Evolutionary conservation across 2,329 filamentous ascomycete species (phyloP), one percentile per base, ranked within the genome.

Genomic region (Paecilomyces variotii): DNA sequence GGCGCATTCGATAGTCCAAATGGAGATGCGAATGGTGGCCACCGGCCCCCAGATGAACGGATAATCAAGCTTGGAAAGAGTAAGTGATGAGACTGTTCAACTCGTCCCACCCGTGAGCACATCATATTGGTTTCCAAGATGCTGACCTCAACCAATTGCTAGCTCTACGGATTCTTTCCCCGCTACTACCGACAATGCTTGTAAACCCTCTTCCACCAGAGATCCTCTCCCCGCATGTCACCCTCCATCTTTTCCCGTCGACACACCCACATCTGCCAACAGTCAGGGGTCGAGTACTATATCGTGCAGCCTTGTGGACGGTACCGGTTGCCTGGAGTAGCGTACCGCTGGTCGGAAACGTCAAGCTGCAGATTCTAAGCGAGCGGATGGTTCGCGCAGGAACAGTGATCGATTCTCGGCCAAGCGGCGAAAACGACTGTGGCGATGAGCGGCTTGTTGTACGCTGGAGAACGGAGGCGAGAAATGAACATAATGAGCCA

Each of bases 281-380:
- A n/a, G 94, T 97, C 49, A 90, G 90, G 28, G 94, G 94, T 56
- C 86, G 89, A 53, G 88, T 97, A 35, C 88, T 91, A 54, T 99
- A 99, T 73, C 89, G 89, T 35, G 93, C 94, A 19, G 94, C 94
- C 2, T 80, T 99, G 39, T 97, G 92, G 92, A 97, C 94, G 0
- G 91, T 92, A 0, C 94, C 94, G 0, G 88, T 99, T 56, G 93
- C 92, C 30, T 99, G 94, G 94, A 95, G 95, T 68, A 86, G 90
- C 28, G 83, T 99, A 0, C 94, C 94, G 2, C 84, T 97, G 24
- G 83, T 97, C 32, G 92, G 93, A 64, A 96, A 96, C 68, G 90
- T 97, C 52, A 87, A 86, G 65, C 83, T 99, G 10, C 86, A 90
- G 66, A 94, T 99, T 56, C 75, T 96, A 19, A 93, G 90, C 11